These are phyloP conservation scores for Fraxinus albicans DNA, from an alignment of 305 asterid genomes.

Conservation along the genomic window DNA sequence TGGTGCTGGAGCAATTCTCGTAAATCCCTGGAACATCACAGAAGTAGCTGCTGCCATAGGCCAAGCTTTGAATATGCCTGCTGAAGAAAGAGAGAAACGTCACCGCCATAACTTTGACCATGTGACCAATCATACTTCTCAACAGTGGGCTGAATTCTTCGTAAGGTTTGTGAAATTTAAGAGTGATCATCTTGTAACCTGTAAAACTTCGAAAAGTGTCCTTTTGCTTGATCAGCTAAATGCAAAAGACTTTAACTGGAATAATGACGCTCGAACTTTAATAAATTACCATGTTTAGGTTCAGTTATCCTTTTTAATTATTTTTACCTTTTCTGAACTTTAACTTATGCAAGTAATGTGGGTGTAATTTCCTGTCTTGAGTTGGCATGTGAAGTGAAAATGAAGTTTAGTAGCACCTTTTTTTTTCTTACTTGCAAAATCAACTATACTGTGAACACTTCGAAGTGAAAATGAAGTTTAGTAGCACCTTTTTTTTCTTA, in stretches of 20 bases:
- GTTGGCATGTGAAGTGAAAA: background rate
- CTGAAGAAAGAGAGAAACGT: conserved; percentile 92
- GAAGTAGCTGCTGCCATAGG: conserved; percentile 91
- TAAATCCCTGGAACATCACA: conserved; percentile 97
- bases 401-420: background rate
- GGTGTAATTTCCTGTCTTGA: background rate
- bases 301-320: background rate
- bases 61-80: conserved; percentile 79
- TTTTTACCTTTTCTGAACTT: background rate
- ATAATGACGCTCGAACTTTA: background rate
- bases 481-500: background rate
- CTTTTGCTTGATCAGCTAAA: conserved; percentile 11
- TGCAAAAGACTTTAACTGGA: background rate
- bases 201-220: background rate
- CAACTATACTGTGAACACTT: background rate
- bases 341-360: background rate
- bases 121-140: conserved; percentile 97
- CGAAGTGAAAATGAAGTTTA: background rate
- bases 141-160: conserved; percentile 98
- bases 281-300: background rate
- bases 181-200: conserved; percentile 1
- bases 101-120: conserved; percentile 82
- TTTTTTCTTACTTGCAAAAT: background rate
- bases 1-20: conserved; percentile 98
- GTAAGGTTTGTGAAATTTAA: conserved; percentile 61